These are phyloP conservation scores for Penicillium malachiteum DNA, from an alignment of 495 filamentous ascomycete genomes.

Conservation along the genomic window DNA sequence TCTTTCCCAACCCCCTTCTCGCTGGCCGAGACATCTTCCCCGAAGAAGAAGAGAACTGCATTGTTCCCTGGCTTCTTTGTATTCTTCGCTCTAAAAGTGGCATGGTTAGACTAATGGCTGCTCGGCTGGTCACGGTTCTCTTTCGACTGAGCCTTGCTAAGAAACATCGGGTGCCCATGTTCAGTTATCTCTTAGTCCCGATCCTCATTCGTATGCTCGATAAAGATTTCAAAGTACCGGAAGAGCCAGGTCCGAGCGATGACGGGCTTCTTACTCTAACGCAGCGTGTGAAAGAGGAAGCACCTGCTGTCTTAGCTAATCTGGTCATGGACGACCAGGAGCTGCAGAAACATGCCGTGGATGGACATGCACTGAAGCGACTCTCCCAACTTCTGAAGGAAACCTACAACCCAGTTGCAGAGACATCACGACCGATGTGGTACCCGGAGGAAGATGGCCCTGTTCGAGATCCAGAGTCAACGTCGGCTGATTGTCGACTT, in stretches of 20 bases:
- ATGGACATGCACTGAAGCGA: constrained; percentile 71
- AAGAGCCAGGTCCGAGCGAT: constrained; percentile 39
- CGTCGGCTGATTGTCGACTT: constrained; percentile 39
- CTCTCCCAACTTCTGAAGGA: constrained; percentile 77
- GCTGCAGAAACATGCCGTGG: constrained; percentile 78
- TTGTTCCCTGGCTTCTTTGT: constrained; percentile 81
- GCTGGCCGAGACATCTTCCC: constrained; percentile 35
- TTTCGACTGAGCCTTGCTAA: constrained; percentile 67
- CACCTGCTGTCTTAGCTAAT: constrained; percentile 71
- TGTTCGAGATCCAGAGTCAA: constrained; percentile 19
- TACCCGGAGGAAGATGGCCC: constrained; percentile 32
- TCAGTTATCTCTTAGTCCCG: constrained; percentile 70
- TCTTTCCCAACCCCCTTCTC: constrained; percentile 38
- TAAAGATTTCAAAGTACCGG: constrained; percentile 48
- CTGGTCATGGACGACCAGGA: constrained; percentile 72
- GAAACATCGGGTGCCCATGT: constrained; percentile 58
- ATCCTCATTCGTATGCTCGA: constrained; percentile 69
- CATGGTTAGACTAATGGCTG: constrained; percentile 72
- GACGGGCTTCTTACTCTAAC: constrained; percentile 40
- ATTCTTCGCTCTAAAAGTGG: constrained; percentile 62
- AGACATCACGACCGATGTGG: constrained; percentile 41
- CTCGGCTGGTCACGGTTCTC: constrained; percentile 72
- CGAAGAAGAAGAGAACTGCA: constrained; percentile 71
- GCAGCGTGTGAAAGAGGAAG: constrained; percentile 60
- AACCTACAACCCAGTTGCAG: constrained; percentile 51